phyloP scores from a whole-genome alignment of 441 rosid species.

The Pelargonium australe region DNA sequence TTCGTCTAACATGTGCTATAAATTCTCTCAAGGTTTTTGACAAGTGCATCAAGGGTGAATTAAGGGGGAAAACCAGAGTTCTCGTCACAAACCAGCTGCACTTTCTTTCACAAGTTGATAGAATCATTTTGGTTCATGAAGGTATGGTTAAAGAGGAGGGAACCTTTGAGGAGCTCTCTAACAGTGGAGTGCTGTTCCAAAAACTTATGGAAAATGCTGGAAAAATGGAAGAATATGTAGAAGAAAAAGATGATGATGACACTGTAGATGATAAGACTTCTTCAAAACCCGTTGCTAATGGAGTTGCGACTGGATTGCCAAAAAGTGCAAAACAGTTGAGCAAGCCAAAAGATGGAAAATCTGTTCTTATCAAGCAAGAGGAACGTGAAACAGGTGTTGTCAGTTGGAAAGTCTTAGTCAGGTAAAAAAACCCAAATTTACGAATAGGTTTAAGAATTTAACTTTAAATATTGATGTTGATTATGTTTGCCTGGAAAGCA shows the following conservation, averaged over 20 bases:
- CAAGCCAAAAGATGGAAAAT: conserved; percentile 64
- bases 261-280: conserved; percentile 29
- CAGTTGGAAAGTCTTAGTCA: conserved; percentile 69
- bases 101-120: conserved; percentile 90
- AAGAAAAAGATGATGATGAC: conserved; percentile 50
- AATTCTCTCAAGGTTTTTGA: conserved; percentile 68
- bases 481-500: not conserved
- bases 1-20: conserved; percentile 20
- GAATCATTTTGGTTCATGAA: conserved; percentile 71
- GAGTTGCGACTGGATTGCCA: conserved; percentile 33
- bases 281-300: conserved; percentile 49
- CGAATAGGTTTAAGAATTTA: not conserved
- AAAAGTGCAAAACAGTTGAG: conserved; percentile 35
- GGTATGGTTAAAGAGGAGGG: conserved; percentile 88
- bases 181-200: conserved; percentile 61
- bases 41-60: conserved; percentile 75
- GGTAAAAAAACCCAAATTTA: conserved; percentile 38
- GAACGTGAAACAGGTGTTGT: conserved; percentile 96
- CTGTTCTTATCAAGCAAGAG: conserved; percentile 90
- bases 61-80: conserved; percentile 76
- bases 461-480: too few relatives aligned
- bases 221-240: conserved; percentile 79
- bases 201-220: conserved; percentile 98
- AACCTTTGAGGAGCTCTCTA: conserved; percentile 78
- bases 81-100: conserved; percentile 97